A percentile compares a stretch with the other conserved stretches of the same genome.
phyloP scores from a whole-genome alignment of 495 filamentous ascomycete species.

The Sordaria brevicollis region DNA sequence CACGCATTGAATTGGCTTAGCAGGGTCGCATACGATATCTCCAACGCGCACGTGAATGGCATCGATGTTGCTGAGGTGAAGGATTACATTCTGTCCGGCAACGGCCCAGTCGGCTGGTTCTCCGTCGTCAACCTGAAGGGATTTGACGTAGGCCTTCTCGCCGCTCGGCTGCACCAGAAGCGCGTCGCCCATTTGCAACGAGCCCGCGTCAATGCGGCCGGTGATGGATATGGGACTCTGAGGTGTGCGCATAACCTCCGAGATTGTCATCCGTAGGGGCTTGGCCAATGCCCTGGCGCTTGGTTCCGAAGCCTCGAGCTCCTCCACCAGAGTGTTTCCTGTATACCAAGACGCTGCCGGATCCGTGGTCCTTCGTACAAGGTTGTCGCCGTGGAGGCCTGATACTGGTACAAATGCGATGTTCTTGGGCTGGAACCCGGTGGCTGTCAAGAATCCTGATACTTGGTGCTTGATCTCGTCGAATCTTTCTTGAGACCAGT shows the following conservation, averaged over 20 bases:
- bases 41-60: constrained; percentile 68
- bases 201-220: constrained; percentile 79
- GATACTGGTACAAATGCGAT: constrained; percentile 82
- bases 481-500: constrained; percentile 73
- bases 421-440: constrained; percentile 70
- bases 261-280: constrained; percentile 75
- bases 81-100: constrained; percentile 78
- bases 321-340: constrained; percentile 67
- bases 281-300: constrained; percentile 59
- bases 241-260: constrained; percentile 52
- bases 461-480: constrained; percentile 78
- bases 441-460: constrained; percentile 66
- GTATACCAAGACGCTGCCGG: constrained; percentile 62
- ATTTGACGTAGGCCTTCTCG: constrained; percentile 69
- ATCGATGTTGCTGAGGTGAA: constrained; percentile 83
- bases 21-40: constrained; percentile 69
- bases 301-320: constrained; percentile 72
- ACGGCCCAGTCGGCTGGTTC: constrained; percentile 79
- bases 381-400: constrained; percentile 79
- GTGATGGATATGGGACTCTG: constrained; percentile 77
- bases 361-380: constrained; percentile 50
- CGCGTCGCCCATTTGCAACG: constrained; percentile 70
- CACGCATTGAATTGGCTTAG: constrained; percentile 55
- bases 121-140: constrained; percentile 56
- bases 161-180: constrained; percentile 69